Conservation (phyloP, 2,329 filamentous ascomycete species). For the Diaporthe eres region DNA sequence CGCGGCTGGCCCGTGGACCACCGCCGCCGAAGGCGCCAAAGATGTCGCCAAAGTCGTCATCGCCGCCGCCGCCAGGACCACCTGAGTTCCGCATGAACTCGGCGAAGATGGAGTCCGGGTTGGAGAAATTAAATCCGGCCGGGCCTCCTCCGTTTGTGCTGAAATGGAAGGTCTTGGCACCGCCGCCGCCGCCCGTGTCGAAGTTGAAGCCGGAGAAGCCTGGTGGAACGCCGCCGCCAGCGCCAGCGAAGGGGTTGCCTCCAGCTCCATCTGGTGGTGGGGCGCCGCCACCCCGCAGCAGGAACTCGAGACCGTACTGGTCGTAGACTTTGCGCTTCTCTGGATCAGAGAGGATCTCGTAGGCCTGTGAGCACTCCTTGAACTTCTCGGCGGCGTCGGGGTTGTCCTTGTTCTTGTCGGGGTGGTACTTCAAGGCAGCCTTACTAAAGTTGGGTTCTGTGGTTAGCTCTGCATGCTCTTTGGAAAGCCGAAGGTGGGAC, state of each 20-base stretch:
- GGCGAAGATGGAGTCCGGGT: conserved; percentile 86
- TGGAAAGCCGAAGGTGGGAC: background rate
- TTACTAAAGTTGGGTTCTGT: conserved; percentile 68
- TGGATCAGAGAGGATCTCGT: conserved; percentile 96
- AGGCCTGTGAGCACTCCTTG: conserved; percentile 97
- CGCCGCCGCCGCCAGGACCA: conserved; percentile 57
- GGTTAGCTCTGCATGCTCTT: conserved; percentile 51
- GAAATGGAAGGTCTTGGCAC: conserved; percentile 75
- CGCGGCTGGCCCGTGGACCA: conserved; percentile 51
- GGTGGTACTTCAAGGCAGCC: conserved; percentile 91
- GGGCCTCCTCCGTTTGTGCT: conserved; percentile 67
- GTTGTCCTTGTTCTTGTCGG: conserved; percentile 98
- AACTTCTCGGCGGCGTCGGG: conserved; percentile 91
- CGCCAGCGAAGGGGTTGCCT: conserved; percentile 73
- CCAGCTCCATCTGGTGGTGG: conserved; percentile 73
- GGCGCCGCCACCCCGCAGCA: conserved; percentile 82
- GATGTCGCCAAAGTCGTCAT: conserved; percentile 67
- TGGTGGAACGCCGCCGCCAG: conserved; percentile 68
- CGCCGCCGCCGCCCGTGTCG: conserved; percentile 58
- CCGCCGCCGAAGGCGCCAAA: conserved; percentile 66
- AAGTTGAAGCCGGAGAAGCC: conserved; percentile 70
- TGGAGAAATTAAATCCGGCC: conserved; percentile 85
- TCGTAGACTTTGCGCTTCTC: conserved; percentile 98
- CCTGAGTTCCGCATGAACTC: conserved; percentile 79
- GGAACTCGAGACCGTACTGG: conserved; percentile 92